Evolutionary conservation across 1,284 basidiomycete genomes (phyloP), one percentile per base, ranked within the genome.

Genomic region (Chondrostereum purpureum): DNA sequence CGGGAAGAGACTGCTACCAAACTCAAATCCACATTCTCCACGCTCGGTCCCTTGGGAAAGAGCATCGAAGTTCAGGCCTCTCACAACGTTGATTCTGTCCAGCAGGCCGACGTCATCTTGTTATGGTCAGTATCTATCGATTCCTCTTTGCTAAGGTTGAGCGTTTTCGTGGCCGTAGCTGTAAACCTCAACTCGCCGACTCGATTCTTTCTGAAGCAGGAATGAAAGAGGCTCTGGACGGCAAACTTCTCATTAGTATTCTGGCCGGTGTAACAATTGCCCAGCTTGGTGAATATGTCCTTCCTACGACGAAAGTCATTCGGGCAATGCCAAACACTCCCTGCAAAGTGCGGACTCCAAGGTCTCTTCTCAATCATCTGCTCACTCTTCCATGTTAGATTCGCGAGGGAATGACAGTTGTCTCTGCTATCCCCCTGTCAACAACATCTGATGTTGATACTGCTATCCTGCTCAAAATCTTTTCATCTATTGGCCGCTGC

Each of bases 241-340:
- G 86, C 41, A 99, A 99, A 66, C 77, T 99, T 1, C 72, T 99
- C 48, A 89, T 98, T 60, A 97, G 94, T 54, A 98, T 99, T 58
- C 83, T 96, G 36, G 95, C 96, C 6, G 96, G 96, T 53, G 84
- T 97, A 4, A 95, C 89, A 13, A 90, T 98, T 54, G 56, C 72
- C 13, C 93, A 97, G 65, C 72, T 99, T 35, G 66, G 72, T 42
- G 72, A 65, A 6, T 88, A 86, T 85, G 88, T 95, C 20, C 70
- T 74, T 14, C 70, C 81, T 0, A 72, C 70, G n/a, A 92, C 92
- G 31, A 83, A 80, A 53, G 89, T 98, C 42, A 84, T 98, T 42
- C 82, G 96, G 44, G 92, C 93, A 2, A 99, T 99, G 96, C 95
- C 96, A 51, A 99, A 99, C 63, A 99, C 96, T 1, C 94, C 96